These are phyloP conservation scores for Amyloporia xantha DNA, from an alignment of 768 basidiomycete genomes.

Conservation along the genomic window DNA sequence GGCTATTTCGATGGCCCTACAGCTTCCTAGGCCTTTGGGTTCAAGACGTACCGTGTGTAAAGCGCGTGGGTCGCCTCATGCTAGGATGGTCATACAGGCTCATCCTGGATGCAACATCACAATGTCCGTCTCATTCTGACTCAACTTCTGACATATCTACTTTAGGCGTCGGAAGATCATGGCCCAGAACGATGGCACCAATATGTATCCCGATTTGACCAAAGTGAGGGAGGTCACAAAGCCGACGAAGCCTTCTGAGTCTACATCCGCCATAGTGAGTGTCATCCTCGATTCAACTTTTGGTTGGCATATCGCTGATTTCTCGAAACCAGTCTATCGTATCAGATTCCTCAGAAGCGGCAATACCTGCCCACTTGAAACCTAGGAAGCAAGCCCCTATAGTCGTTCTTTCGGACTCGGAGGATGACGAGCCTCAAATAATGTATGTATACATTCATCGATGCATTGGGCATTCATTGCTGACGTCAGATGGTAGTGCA, in stretches of 20 bases:
- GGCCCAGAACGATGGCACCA: neutral
- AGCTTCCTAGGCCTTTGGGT: too few species aligned
- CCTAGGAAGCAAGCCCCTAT: neutral
- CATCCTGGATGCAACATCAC: too few species aligned
- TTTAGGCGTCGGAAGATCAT: neutral
- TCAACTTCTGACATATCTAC: too few species aligned
- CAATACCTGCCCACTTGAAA: neutral
- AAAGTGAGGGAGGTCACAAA: neutral
- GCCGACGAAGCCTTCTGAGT: neutral
- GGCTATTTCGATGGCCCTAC: too few species aligned
- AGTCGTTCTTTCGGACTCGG: conserved; percentile 20
- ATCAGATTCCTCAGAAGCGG: neutral
- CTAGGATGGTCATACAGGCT: too few species aligned
- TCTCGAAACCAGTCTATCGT: neutral
- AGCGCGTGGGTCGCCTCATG: too few species aligned
- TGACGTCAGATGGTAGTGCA: neutral
- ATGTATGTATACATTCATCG: conserved; percentile 1
- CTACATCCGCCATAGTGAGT: neutral
- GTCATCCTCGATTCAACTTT: neutral
- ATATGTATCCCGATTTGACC: neutral
- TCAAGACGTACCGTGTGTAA: too few species aligned
- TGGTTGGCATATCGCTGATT: neutral
- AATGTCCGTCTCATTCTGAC: too few species aligned
- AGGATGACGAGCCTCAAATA: conserved; percentile 12
- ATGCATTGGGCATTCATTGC: neutral